Percentiles rank a stretch among this genome's conserved stretches.
Evolutionary conservation across 1,139 yeast species (phyloP).

Genomic region (Torulaspora pretoriensis): DNA sequence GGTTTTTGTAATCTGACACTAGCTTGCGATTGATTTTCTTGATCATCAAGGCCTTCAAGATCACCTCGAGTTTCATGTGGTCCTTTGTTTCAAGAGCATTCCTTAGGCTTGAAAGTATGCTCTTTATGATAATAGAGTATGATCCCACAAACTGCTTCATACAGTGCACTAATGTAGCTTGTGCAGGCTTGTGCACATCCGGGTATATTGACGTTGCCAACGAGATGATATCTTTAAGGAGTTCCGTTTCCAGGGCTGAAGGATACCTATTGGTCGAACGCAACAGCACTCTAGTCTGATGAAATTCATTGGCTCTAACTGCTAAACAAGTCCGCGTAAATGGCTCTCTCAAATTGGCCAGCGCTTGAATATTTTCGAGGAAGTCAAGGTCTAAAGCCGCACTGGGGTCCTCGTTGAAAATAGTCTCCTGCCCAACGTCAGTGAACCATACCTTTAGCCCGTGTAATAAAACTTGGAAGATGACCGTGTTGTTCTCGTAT

Average conservation of each 20-base stretch:
- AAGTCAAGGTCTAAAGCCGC: conserved; percentile 44
- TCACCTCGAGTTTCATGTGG: conserved; percentile 60
- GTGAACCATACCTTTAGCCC: conserved; percentile 77
- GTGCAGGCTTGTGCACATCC: conserved; percentile 68
- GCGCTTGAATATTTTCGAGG: conserved; percentile 45
- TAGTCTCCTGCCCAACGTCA: conserved; percentile 74
- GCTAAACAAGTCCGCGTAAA: conserved; percentile 77
- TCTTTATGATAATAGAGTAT: conserved; percentile 48
- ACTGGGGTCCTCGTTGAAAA: conserved; percentile 53
- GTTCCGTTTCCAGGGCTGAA: conserved; percentile 57
- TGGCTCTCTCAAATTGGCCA: conserved; percentile 52
- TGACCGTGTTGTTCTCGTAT: conserved; percentile 64
- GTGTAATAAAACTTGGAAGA: conserved; percentile 61
- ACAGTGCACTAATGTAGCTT: conserved; percentile 61
- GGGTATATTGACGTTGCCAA: conserved; percentile 69
- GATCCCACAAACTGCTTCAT: conserved; percentile 74
- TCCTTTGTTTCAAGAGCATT: conserved; percentile 53
- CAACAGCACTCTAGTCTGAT: conserved; percentile 66
- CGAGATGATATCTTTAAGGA: conserved; percentile 66
- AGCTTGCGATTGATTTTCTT: conserved; percentile 53
- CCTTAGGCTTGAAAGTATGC: conserved; percentile 42
- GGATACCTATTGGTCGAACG: conserved; percentile 75
- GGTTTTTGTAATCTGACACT: conserved; percentile 53
- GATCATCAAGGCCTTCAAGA: conserved; percentile 53
- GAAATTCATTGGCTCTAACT: conserved; percentile 71